Conservation (phyloP, 768 basidiomycete genomes). For the Flagelloscypha sp. region DNA sequence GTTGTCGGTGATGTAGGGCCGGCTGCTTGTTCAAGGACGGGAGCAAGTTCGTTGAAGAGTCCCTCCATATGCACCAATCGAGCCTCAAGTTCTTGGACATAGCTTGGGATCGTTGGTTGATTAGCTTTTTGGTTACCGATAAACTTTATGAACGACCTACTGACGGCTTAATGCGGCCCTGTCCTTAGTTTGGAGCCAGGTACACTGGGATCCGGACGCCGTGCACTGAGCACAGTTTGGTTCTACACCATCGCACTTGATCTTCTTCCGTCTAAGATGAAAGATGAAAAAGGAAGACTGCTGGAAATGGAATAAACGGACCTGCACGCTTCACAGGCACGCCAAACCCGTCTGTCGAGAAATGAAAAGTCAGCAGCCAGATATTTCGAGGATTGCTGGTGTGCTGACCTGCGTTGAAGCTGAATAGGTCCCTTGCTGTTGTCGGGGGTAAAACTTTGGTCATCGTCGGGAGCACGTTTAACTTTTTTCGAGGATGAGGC, state of each 20-base stretch:
- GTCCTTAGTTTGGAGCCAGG: conserved; percentile 89
- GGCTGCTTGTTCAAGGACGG: conserved; percentile 68
- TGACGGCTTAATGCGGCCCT: conserved; percentile 84
- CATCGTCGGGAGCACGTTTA: conserved; percentile 61
- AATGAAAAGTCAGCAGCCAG: too few species aligned
- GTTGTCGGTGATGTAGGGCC: conserved; percentile 19
- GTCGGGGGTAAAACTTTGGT: conserved; percentile 38
- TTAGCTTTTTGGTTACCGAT: conserved; percentile 8
- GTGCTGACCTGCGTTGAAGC: conserved; percentile 65
- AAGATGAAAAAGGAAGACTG: conserved; percentile 12
- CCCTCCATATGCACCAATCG: conserved; percentile 83
- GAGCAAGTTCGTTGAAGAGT: conserved; percentile 75
- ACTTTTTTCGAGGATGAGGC: conserved; percentile 64
- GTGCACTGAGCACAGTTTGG: conserved; percentile 80
- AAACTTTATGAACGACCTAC: conserved; percentile 36
- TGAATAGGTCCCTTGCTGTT: conserved; percentile 62
- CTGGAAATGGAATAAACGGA: conserved; percentile 24
- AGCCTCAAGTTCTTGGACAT: conserved; percentile 88
- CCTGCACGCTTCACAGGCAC: conserved; percentile 88
- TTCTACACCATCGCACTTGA: conserved; percentile 86
- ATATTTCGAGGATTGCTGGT: too few species aligned
- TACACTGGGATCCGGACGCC: conserved; percentile 67
- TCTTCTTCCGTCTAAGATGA: conserved; percentile 71
- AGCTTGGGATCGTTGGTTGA: conserved; percentile 37
- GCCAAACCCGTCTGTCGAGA: conserved; percentile 81